These are phyloP conservation scores for Pythium utonaiense DNA, from an alignment of 352 stramenopile genomes.

Conservation along the genomic window DNA sequence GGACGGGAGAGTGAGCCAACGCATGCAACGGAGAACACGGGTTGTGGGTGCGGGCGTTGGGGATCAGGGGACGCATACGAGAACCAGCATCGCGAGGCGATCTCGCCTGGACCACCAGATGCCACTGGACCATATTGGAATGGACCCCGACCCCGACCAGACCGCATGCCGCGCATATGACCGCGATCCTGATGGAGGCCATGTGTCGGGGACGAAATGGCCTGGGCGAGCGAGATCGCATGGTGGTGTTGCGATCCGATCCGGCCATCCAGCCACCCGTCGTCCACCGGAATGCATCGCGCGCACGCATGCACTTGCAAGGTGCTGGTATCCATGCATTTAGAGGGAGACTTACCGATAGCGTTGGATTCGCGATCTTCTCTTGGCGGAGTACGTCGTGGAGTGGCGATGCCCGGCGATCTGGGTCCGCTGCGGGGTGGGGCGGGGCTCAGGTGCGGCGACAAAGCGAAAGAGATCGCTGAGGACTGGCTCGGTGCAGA, in stretches of 20 bases:
- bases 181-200: not conserved
- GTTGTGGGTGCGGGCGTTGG: not conserved
- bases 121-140: not conserved
- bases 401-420: constrained; percentile 14
- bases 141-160: not conserved
- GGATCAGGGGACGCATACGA: constrained; percentile 14
- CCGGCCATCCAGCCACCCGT: not conserved
- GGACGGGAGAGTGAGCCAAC: constrained; percentile 24
- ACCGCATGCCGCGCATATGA: too few species aligned
- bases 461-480: constrained; percentile 22
- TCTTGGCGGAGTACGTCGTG: constrained; percentile 7
- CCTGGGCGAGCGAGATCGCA: not conserved
- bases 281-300: not conserved
- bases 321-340: not conserved
- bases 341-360: not conserved
- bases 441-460: not conserved
- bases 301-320: not conserved
- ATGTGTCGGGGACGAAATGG: constrained; percentile 4
- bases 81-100: not conserved
- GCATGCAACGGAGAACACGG: constrained; percentile 1
- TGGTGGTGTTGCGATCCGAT: not conserved
- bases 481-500: constrained; percentile 15
- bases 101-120: constrained; percentile 11
- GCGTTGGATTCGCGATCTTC: constrained; percentile 3
- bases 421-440: constrained; percentile 4